Conservation (phyloP, 441 rosid species). For the Melastoma candidum region DNA sequence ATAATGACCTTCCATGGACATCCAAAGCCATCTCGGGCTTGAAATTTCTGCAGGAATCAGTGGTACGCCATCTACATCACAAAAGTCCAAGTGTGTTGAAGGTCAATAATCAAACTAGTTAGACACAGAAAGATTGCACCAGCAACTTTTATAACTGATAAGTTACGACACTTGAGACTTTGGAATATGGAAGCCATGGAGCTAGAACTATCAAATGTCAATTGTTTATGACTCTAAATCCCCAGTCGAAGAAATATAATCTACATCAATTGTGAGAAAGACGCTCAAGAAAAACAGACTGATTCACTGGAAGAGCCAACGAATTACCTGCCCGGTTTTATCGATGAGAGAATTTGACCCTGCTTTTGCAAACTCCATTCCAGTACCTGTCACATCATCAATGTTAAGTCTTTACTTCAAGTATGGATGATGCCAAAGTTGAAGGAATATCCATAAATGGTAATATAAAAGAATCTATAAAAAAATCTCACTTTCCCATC, state of each 20-base stretch:
- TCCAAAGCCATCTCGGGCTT: conserved; percentile 66
- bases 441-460: background rate
- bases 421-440: background rate
- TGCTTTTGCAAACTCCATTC: conserved; percentile 83
- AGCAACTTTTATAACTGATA: too few relatives aligned
- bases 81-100: background rate
- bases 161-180: too few relatives aligned
- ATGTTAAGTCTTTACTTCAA: conserved; percentile 1
- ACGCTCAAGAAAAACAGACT: background rate
- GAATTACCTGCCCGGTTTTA: conserved; percentile 39
- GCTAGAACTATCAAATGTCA: too few relatives aligned
- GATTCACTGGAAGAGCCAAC: background rate
- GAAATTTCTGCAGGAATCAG: conserved; percentile 21
- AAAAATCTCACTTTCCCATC: conserved; percentile 47
- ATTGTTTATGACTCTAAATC: background rate
- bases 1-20: conserved; percentile 39
- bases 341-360: conserved; percentile 64
- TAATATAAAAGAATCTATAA: background rate
- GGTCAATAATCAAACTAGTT: background rate
- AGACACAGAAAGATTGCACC: background rate
- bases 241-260: conserved; percentile 1
- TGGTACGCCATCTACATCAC: conserved; percentile 26
- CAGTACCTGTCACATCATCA: conserved; percentile 31
- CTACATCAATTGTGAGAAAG: background rate
- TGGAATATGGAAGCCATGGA: too few relatives aligned